Evolutionary conservation across 78 protist genomes (phyloP), one percentile per base, ranked within the genome.

Genomic region (Cyanophora paradoxa): DNA sequence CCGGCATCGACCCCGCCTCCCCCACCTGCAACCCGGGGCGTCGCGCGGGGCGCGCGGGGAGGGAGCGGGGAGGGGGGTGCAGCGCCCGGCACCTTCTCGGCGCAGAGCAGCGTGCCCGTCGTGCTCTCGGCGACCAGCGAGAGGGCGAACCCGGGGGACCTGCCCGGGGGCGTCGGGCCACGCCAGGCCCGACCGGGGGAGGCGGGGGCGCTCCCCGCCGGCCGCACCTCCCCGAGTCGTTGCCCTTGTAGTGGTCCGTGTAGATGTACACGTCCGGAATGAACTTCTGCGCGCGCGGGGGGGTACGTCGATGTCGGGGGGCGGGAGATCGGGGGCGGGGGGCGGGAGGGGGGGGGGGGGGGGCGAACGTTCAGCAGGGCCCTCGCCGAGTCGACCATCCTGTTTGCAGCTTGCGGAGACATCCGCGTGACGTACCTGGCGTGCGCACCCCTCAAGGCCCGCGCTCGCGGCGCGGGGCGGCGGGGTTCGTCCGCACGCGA

Each of bases 211-310:
- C n/a, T n/a, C n/a, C n/a, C n/a, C n/a, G n/a, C n/a, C n/a, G n/a
- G n/a, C n/a, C n/a, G n/a, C n/a, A 72, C 79, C 50, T 40, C 19
- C 95, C 95, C n/a, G 87, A 30, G 31, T 88, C 86, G 22, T 39
- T 48, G 31, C 97, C 97, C 70, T 46, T 56, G 73, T 74, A 83
- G 72, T 87, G 89, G 75, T 94, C 98, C 19, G 94, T 84, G 82
- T 88, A 90, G 37, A 96, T 76, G 74, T 80, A 94, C 14, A 93
- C 92, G 72, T 96, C 96, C 24, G 95, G 94, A 13, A 92, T 64
- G 5, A 41, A 61, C 30, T 56, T 7, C 14, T 3, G 19, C 28
- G 58, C 8, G 4, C 28, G 58, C 7, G 58, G 31, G 62, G 26
- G 62, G 22, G 24, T 1, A 31, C 6, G 33, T 2, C 8, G 13